A percentile compares a stretch with the other conserved stretches of the same genome.
These are phyloP conservation scores for Cyberlindnera mycetangii DNA, from an alignment of 805 yeast genomes.

Conservation along the genomic window DNA sequence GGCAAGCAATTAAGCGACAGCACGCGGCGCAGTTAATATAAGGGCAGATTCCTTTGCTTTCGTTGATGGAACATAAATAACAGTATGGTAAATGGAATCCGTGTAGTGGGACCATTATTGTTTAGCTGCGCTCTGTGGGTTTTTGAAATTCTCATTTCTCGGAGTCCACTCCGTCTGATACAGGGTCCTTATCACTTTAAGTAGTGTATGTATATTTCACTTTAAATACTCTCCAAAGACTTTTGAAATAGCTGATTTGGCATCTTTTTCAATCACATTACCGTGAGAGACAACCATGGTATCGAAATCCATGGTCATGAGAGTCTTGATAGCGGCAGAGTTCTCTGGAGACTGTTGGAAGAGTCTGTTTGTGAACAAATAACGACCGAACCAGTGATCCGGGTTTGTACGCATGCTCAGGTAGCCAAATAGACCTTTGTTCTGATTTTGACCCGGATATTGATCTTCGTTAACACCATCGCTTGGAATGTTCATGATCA, in stretches of 20 bases:
- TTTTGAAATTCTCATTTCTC: background rate
- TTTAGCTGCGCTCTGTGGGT: no score
- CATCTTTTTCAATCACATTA: constrained; percentile 44
- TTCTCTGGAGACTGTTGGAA: constrained; percentile 16
- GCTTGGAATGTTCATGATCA: constrained; percentile 55
- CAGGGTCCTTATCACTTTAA: background rate
- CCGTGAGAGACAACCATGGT: constrained; percentile 61
- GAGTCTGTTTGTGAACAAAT: constrained; percentile 26
- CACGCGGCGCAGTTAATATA: no score
- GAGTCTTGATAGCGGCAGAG: constrained; percentile 13
- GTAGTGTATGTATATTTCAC: background rate
- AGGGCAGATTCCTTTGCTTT: no score
- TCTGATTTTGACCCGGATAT: constrained; percentile 39
- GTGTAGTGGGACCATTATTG: no score
- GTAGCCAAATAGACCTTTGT: constrained; percentile 40
- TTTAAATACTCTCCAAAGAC: constrained; percentile 19
- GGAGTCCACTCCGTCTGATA: background rate
- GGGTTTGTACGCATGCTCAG: constrained; percentile 41
- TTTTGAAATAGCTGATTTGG: constrained; percentile 27
- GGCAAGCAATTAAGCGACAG: no score
- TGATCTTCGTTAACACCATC: constrained; percentile 51
- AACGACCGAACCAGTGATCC: constrained; percentile 35
- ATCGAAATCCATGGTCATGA: constrained; percentile 43
- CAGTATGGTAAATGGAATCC: no score
- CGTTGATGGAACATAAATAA: no score